phyloP scores from a whole-genome alignment of 768 basidiomycete genomes.

The Cyclocybe cylindracea region DNA sequence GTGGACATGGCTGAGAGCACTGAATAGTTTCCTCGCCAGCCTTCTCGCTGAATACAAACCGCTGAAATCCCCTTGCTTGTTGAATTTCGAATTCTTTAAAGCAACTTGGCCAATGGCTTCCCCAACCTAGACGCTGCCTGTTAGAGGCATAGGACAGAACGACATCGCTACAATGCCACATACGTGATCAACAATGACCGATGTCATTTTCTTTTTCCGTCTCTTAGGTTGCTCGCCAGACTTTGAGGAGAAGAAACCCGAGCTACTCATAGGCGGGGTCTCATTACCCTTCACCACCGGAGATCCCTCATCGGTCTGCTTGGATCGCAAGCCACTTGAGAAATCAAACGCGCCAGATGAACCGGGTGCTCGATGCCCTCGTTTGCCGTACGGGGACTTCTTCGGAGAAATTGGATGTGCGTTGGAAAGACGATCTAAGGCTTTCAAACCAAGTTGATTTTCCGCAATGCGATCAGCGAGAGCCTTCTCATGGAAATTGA shows the following conservation, averaged over 20 bases:
- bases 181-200: conserved; percentile 71
- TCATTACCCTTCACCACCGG: conserved; percentile 6
- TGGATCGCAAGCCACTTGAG: conserved; percentile 15
- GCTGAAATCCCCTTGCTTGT: conserved; percentile 53
- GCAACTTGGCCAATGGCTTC: conserved; percentile 73
- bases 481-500: conserved; percentile 78
- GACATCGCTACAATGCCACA: conserved; percentile 9
- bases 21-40: conserved; percentile 70
- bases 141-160: not conserved
- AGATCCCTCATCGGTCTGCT: conserved; percentile 10
- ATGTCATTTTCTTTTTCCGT: conserved; percentile 55
- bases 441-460: conserved; percentile 68
- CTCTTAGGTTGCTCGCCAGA: conserved; percentile 24
- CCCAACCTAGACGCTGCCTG: conserved; percentile 35
- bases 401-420: conserved; percentile 47
- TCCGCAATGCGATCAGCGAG: conserved; percentile 73
- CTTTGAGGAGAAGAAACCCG: conserved; percentile 7
- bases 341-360: conserved; percentile 38
- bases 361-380: conserved; percentile 44
- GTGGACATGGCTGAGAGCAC: conserved; percentile 56
- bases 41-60: conserved; percentile 63
- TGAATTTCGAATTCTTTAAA: conserved; percentile 63
- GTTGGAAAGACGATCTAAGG: conserved; percentile 71
- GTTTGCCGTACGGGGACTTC: conserved; percentile 41
- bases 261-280: not conserved